These are phyloP conservation scores for Suhomyces wounanorum DNA, from an alignment of 1,139 yeast genomes.

Conservation along the genomic window DNA sequence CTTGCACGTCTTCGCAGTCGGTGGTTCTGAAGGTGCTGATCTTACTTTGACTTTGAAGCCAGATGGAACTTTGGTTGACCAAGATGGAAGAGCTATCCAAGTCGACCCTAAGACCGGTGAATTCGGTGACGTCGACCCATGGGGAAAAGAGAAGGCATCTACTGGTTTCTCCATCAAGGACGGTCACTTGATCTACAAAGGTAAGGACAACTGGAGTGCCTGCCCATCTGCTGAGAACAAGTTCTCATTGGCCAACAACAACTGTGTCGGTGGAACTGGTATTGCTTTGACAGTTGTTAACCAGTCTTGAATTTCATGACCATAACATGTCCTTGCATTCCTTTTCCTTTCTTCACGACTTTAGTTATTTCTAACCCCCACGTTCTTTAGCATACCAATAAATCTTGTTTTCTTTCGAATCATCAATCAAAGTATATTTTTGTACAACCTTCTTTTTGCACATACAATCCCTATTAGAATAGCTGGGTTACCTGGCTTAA, in stretches of 20 bases:
- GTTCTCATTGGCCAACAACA: conserved; percentile 28
- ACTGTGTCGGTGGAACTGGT: conserved; percentile 32
- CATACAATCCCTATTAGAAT: background rate
- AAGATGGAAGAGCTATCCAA: conserved; percentile 29
- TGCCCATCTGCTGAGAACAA: conserved; percentile 30
- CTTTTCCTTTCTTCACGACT: conserved; percentile 1
- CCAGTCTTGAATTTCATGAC: background rate
- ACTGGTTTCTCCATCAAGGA: conserved; percentile 27
- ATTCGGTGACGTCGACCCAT: conserved; percentile 33
- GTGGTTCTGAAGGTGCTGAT: conserved; percentile 31
- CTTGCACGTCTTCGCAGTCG: conserved; percentile 35
- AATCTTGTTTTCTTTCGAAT: background rate
- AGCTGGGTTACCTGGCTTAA: background rate
- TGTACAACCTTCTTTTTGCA: background rate
- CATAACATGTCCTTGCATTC: conserved; percentile 1
- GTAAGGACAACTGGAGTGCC: conserved; percentile 25
- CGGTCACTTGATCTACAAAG: conserved; percentile 25
- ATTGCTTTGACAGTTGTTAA: conserved; percentile 23
- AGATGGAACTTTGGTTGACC: conserved; percentile 32
- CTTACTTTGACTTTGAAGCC: conserved; percentile 24
- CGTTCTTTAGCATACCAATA: conserved; percentile 5
- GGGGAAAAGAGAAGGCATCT: conserved; percentile 27
- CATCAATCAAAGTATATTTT: background rate
- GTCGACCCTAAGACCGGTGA: conserved; percentile 31
- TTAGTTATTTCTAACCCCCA: background rate